Conservation (phyloP, 1,284 basidiomycete genomes). For the Apiotrichum gracile region DNA sequence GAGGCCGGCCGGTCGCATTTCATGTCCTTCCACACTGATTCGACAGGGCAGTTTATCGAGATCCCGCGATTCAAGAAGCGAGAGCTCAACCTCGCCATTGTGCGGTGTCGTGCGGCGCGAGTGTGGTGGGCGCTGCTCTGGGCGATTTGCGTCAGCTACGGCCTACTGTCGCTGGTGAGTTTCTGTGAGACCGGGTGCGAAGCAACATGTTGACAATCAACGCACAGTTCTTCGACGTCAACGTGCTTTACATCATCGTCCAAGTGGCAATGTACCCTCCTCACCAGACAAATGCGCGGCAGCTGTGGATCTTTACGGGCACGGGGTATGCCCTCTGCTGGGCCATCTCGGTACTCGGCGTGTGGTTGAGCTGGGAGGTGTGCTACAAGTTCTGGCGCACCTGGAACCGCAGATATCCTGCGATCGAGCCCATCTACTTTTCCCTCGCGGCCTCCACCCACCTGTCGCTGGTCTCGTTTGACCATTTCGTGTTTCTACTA, state of each 20-base stretch:
- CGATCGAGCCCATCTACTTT: slow-evolving; percentile 71
- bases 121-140: slow-evolving; percentile 26
- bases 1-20: not conserved
- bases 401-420: slow-evolving; percentile 78
- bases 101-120: slow-evolving; percentile 18
- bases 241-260: slow-evolving; percentile 31
- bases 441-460: slow-evolving; percentile 68
- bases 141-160: slow-evolving; percentile 20
- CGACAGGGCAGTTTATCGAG: slow-evolving; percentile 23
- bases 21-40: slow-evolving; percentile 1
- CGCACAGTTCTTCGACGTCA: slow-evolving; percentile 39
- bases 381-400: slow-evolving; percentile 70
- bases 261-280: slow-evolving; percentile 29
- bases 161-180: slow-evolving; percentile 26
- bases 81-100: slow-evolving; percentile 34
- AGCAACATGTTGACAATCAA: no score
- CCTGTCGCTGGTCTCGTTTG: slow-evolving; percentile 67
- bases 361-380: slow-evolving; percentile 72
- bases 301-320: slow-evolving; percentile 29
- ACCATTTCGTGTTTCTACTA: slow-evolving; percentile 73
- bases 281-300: slow-evolving; percentile 5
- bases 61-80: slow-evolving; percentile 40
- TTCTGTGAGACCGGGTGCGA: no score
- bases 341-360: slow-evolving; percentile 64
- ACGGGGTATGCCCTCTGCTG: slow-evolving; percentile 58